phyloP scores from a whole-genome alignment of 2,329 filamentous ascomycete genomes.

The Cladosporium velox region DNA sequence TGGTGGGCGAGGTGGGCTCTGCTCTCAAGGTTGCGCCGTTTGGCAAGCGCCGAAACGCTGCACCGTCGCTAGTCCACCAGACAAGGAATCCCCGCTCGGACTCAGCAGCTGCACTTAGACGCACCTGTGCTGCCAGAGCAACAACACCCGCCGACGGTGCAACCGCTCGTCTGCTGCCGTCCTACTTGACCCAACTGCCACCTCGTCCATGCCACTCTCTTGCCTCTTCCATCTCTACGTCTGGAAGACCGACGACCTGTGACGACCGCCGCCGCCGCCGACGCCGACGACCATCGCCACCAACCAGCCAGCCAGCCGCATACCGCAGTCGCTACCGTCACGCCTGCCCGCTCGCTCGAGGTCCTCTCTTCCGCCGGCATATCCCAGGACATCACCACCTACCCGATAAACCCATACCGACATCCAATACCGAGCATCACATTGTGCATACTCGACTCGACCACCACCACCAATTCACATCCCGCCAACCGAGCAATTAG shows the following conservation, averaged over 20 bases:
- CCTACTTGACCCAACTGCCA: slow-evolving; percentile 9
- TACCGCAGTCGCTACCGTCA: slow-evolving; percentile 13
- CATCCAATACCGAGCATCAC: slow-evolving; percentile 4
- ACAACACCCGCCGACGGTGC: slow-evolving; percentile 19
- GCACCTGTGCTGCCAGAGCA: slow-evolving; percentile 21
- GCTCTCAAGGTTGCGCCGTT: slow-evolving; percentile 19
- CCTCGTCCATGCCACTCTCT: neutral
- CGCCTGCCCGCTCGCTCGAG: slow-evolving; percentile 6
- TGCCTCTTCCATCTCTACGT: slow-evolving; percentile 2
- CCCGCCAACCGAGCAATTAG: neutral
- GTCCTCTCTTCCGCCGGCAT: neutral
- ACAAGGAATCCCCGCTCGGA: slow-evolving; percentile 15
- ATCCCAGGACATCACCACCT: neutral
- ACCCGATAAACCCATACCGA: neutral
- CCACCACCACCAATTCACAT: neutral
- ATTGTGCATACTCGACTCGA: neutral
- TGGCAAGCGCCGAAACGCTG: slow-evolving; percentile 16
- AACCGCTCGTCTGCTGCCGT: neutral
- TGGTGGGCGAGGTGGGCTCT: neutral
- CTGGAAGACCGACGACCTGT: slow-evolving; percentile 6
- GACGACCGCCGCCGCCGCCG: neutral
- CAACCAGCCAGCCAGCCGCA: neutral
- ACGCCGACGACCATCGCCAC: too few relatives aligned
- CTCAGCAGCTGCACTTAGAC: slow-evolving; percentile 14
- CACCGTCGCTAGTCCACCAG: neutral